phyloP scores from a whole-genome alignment of 1,139 yeast species.

The Meyerozyma smithsonii region DNA sequence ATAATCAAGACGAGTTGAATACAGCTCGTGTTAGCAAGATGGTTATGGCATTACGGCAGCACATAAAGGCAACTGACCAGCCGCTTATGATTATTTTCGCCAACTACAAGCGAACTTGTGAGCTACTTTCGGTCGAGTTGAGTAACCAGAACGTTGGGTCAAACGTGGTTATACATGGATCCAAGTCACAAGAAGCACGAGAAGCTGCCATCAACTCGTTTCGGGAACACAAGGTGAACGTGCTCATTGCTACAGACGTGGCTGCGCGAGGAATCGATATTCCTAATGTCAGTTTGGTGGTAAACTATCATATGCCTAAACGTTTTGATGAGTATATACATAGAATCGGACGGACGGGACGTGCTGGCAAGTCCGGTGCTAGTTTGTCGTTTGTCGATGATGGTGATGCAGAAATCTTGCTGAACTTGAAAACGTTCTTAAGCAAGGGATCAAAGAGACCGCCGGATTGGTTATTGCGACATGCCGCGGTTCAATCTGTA shows the following conservation, averaged over 20 bases:
- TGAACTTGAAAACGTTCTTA: slow-evolving; percentile 48
- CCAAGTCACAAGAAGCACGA: slow-evolving; percentile 81
- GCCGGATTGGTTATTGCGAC: slow-evolving; percentile 48
- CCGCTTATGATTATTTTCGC: slow-evolving; percentile 65
- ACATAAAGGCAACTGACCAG: slow-evolving; percentile 6
- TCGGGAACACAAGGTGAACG: slow-evolving; percentile 53
- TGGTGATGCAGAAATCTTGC: slow-evolving; percentile 50
- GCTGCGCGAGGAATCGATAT: slow-evolving; percentile 99
- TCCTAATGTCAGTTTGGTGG: slow-evolving; percentile 76
- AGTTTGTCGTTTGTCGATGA: slow-evolving; percentile 68
- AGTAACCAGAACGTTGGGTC: slow-evolving; percentile 24
- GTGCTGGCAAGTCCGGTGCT: slow-evolving; percentile 80
- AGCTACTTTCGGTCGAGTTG: slow-evolving; percentile 51
- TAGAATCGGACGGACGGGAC: slow-evolving; percentile 93
- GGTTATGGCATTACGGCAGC: slow-evolving; percentile 19
- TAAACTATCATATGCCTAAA: slow-evolving; percentile 80
- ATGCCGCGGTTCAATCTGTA: slow-evolving; percentile 18
- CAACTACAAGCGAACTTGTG: slow-evolving; percentile 72
- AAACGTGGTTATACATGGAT: slow-evolving; percentile 75
- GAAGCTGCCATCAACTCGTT: slow-evolving; percentile 71
- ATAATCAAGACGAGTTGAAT: slow-evolving; percentile 19
- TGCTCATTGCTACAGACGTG: slow-evolving; percentile 89
- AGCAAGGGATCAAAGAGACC: slow-evolving; percentile 43
- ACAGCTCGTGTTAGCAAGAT: slow-evolving; percentile 21
- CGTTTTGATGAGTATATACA: slow-evolving; percentile 79